Conservation (phyloP, 352 stramenopile species). For the Phytophthora chlamydospora region DNA sequence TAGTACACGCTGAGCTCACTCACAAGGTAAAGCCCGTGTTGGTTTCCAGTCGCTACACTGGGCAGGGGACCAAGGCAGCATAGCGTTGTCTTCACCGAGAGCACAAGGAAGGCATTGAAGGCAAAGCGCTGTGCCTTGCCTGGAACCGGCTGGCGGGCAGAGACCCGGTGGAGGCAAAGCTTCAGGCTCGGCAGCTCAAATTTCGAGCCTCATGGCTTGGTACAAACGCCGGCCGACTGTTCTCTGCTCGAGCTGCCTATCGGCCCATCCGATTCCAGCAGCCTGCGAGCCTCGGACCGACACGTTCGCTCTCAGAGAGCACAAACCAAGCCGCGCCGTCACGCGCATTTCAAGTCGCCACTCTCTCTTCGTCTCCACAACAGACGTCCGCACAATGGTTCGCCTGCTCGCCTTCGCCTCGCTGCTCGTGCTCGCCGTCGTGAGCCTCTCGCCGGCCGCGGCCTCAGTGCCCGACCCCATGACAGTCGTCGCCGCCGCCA, state of each 20-base stretch:
- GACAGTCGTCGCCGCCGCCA: slow-evolving; percentile 21
- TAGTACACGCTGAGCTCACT: too few relatives aligned
- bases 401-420: slow-evolving; percentile 27
- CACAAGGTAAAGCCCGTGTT: too few relatives aligned
- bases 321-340: not conserved
- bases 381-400: slow-evolving; percentile 16
- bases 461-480: slow-evolving; percentile 28
- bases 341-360: slow-evolving; percentile 14
- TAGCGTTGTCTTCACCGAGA: too few relatives aligned
- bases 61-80: too few relatives aligned
- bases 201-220: too few relatives aligned
- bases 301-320: not conserved
- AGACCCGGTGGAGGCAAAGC: slow-evolving; percentile 17
- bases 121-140: slow-evolving; percentile 5
- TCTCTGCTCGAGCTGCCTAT: slow-evolving; percentile 31
- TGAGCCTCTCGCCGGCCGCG: slow-evolving; percentile 13
- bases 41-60: too few relatives aligned
- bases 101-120: too few relatives aligned
- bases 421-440: slow-evolving; percentile 25
- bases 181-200: slow-evolving; percentile 7
- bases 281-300: slow-evolving; percentile 4
- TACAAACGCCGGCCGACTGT: not conserved
- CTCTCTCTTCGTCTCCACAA: slow-evolving; percentile 2
- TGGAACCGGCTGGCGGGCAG: slow-evolving; percentile 17
- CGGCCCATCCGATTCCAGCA: slow-evolving; percentile 16